Base-by-base conservation (phyloP, 1,284 basidiomycete genomes). In the Laetiporus sulphureus region DNA sequence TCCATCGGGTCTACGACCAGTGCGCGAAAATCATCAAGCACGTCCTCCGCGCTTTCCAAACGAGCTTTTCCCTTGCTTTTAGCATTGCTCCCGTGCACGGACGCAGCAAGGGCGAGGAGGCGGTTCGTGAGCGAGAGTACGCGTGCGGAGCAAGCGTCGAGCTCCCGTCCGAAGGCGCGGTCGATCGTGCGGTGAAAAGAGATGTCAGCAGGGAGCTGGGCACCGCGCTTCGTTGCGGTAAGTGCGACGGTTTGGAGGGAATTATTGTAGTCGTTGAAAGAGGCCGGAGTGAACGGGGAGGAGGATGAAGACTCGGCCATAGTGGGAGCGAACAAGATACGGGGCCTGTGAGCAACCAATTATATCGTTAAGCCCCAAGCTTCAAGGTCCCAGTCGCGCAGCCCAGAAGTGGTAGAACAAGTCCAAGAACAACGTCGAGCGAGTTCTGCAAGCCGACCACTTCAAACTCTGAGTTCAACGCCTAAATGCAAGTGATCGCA, bases 161-260 rank as follows among this genome's bases (percentile, higher is more conserved):
- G 62, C 44, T 80, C 75, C 37, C 67, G 71, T 2, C 81, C 82
- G 46, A 95, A 73, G 11, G 66, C 69, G 12, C 73, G 64, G 61
- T 94, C 85, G 49, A 96, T 75, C 2, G 91, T 88, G 30, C 87
- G 79, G 63, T 95, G 86, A 61, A 94, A 95, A 33, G 72, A 65
- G 45, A 95, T 66, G 63, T 94, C 91, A 8, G 63, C 41, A 11
- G 84, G 83, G 5, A 87, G 64, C 1, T 65, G 64, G 4, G 73
- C 73, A 1, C 83, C 72, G 40, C 71, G 65, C 45, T 76, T 72
- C 3, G 81, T 84, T 4, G 80, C 69, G 38, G 73, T 71, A 13
- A 87, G 69, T 1, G 78, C 80, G 13, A 69, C 60, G 0, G 62
- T 61, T 55, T 86, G 85, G 2, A 85, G 57, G 25, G 68, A 54